These are phyloP conservation scores for Harringtonia lauricola DNA, from an alignment of 2,329 filamentous ascomycete species.

Conservation along the genomic window DNA sequence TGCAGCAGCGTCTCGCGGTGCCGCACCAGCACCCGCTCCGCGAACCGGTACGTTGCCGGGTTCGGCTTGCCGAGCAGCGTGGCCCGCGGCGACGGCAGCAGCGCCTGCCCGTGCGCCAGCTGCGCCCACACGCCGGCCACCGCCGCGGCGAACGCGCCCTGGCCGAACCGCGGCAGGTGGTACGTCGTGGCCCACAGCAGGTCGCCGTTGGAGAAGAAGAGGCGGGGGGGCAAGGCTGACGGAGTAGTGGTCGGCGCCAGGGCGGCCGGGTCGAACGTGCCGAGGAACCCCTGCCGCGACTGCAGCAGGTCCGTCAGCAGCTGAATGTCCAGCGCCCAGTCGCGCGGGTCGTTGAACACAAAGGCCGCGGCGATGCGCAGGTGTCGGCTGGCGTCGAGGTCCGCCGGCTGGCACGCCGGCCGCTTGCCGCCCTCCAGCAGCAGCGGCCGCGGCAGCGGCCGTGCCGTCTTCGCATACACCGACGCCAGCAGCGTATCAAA, in stretches of 20 bases:
- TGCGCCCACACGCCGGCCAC: constrained; percentile 70
- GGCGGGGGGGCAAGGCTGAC: constrained; percentile 41
- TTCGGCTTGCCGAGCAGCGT: constrained; percentile 77
- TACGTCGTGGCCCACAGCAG: constrained; percentile 81
- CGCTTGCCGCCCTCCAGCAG: constrained; percentile 30
- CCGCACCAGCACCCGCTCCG: constrained; percentile 58
- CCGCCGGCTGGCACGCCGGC: neutral
- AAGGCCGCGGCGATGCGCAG: constrained; percentile 71
- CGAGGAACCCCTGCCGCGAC: constrained; percentile 66
- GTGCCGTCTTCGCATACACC: constrained; percentile 47
- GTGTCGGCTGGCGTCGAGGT: constrained; percentile 5
- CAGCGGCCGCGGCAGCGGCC: constrained; percentile 39
- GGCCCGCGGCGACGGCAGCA: constrained; percentile 35
- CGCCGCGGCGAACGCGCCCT: constrained; percentile 80
- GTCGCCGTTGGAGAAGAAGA: constrained; percentile 89
- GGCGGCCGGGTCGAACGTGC: constrained; percentile 53
- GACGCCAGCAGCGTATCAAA: constrained; percentile 59
- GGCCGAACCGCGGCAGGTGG: constrained; percentile 76
- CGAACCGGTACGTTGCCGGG: constrained; percentile 68
- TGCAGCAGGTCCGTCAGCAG: constrained; percentile 75
- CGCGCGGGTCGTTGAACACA: constrained; percentile 89
- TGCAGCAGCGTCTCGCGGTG: constrained; percentile 43
- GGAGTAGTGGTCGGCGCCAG: constrained; percentile 50
- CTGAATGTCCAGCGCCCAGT: constrained; percentile 88
- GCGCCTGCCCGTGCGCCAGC: constrained; percentile 50